phyloP scores from a whole-genome alignment of 345 rosid genomes.

The Mangifera indica region DNA sequence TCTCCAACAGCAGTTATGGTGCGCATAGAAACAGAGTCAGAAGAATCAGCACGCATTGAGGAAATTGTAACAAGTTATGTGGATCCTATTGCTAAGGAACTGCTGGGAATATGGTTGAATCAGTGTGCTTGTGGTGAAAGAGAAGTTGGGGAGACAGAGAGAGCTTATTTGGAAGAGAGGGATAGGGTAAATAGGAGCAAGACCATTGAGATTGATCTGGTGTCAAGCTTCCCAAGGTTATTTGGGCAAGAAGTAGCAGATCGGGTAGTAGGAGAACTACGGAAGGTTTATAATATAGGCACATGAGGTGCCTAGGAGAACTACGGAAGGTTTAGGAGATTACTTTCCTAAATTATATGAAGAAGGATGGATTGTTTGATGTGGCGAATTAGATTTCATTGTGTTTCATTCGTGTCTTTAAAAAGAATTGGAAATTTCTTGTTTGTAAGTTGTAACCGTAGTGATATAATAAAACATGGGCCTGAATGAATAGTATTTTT shows the following conservation, averaged over 20 bases:
- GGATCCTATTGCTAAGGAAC: conserved; percentile 51
- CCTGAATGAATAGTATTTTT: no score
- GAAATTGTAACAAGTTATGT: conserved; percentile 57
- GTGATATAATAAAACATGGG: no score
- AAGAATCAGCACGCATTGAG: conserved; percentile 43
- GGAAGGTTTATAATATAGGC: conserved; percentile 38
- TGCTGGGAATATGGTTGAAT: conserved; percentile 66
- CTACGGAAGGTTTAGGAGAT: no score
- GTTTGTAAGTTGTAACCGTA: no score
- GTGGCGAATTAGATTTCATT: no score
- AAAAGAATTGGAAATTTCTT: no score
- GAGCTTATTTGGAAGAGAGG: conserved; percentile 44
- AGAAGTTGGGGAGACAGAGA: conserved; percentile 48
- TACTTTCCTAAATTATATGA: no score
- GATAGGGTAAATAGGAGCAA: conserved; percentile 55
- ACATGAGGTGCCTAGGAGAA: conserved; percentile 13
- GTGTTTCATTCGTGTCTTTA: no score
- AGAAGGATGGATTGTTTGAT: no score
- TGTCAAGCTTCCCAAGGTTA: conserved; percentile 65
- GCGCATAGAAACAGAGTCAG: conserved; percentile 41
- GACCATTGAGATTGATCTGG: conserved; percentile 74
- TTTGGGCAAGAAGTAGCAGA: conserved; percentile 60
- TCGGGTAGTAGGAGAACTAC: conserved; percentile 49
- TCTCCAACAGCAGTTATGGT: conserved; percentile 68
- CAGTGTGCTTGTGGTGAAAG: conserved; percentile 45